phyloP scores from a whole-genome alignment of 1,139 yeast genomes.

The Lodderomyces metapsilosis region DNA sequence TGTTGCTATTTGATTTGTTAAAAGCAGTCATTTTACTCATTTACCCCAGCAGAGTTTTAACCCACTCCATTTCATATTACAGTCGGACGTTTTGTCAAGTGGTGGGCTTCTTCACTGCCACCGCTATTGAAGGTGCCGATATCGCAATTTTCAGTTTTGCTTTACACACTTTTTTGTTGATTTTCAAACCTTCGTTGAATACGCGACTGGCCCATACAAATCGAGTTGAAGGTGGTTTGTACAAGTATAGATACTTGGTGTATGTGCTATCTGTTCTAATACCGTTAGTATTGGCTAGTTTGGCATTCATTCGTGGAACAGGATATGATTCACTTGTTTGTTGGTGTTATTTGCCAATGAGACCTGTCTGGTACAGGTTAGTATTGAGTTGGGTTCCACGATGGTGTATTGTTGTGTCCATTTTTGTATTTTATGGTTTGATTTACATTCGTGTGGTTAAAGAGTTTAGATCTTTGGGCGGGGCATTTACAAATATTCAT shows the following conservation, averaged over 20 bases:
- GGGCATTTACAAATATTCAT: slow-evolving; percentile 38
- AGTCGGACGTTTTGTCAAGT: slow-evolving; percentile 62
- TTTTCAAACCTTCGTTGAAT: slow-evolving; percentile 57
- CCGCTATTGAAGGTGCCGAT: slow-evolving; percentile 86
- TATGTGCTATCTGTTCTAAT: slow-evolving; percentile 58
- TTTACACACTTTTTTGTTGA: slow-evolving; percentile 72
- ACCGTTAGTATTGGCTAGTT: slow-evolving; percentile 68
- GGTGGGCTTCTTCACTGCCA: slow-evolving; percentile 82
- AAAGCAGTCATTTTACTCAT: slow-evolving; percentile 70
- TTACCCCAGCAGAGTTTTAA: slow-evolving; percentile 65
- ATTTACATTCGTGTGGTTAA: slow-evolving; percentile 72
- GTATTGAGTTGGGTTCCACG: slow-evolving; percentile 85
- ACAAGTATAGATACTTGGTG: slow-evolving; percentile 55
- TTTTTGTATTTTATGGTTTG: slow-evolving; percentile 63
- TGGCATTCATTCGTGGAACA: slow-evolving; percentile 58
- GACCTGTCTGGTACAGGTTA: slow-evolving; percentile 72
- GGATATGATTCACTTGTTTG: slow-evolving; percentile 67
- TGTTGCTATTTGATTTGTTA: slow-evolving; percentile 68
- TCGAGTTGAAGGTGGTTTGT: slow-evolving; percentile 72
- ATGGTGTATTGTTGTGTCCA: slow-evolving; percentile 60
- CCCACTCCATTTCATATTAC: slow-evolving; percentile 48
- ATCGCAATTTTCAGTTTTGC: slow-evolving; percentile 82
- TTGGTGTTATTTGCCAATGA: slow-evolving; percentile 79
- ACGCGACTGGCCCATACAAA: slow-evolving; percentile 42
- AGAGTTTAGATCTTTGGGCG: slow-evolving; percentile 56